These are phyloP conservation scores for Potentilla sterilis DNA, from an alignment of 306 rosid species.

Conservation along the genomic window DNA sequence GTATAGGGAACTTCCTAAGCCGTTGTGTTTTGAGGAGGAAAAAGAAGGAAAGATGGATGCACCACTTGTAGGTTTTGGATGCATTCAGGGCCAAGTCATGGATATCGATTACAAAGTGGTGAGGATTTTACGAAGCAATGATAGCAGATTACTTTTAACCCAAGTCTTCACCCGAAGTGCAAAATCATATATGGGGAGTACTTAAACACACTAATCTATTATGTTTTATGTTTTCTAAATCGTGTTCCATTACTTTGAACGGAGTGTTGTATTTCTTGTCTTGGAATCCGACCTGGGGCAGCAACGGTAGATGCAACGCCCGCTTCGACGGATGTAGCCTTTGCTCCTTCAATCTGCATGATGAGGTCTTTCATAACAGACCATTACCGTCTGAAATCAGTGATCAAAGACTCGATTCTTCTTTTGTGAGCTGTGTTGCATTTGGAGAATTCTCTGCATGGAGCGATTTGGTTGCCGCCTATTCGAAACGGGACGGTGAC, in stretches of 20 bases:
- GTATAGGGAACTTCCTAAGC: not conserved
- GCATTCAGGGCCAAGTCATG: not conserved
- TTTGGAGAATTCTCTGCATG: not conserved
- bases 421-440: no score
- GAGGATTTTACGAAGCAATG: not conserved
- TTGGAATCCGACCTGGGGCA: not conserved
- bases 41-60: not conserved
- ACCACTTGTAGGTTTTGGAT: not conserved
- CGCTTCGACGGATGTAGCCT: no score
- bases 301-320: no score
- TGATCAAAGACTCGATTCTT: no score
- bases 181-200: not conserved
- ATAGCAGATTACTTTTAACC: not conserved
- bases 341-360: not conserved
- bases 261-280: not conserved
- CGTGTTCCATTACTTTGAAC: not conserved
- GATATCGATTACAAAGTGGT: not conserved
- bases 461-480: not conserved
- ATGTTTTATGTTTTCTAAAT: not conserved
- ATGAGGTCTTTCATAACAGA: not conserved
- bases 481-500: no score
- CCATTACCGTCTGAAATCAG: not conserved
- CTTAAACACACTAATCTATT: no score
- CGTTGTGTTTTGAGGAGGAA: not conserved
- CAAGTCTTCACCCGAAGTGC: not conserved